These are phyloP conservation scores for Phoma sp. DNA, from an alignment of 2,329 filamentous ascomycete genomes.

Conservation along the genomic window DNA sequence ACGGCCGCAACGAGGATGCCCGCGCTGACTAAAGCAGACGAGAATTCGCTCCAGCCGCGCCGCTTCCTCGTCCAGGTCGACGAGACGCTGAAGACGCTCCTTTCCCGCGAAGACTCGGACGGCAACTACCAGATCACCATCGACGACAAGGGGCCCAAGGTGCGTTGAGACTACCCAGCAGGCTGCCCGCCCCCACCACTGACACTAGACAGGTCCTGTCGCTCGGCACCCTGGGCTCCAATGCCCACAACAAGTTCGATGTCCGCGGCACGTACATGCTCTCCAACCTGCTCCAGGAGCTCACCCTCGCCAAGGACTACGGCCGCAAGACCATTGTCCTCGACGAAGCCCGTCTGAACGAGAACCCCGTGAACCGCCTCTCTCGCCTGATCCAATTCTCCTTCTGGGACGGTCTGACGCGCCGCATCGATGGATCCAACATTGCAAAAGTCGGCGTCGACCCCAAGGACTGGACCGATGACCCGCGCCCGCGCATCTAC, in stretches of 20 bases:
- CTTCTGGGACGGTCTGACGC: constrained; percentile 91
- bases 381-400: constrained; percentile 85
- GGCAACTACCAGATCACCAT: constrained; percentile 97
- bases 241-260: constrained; percentile 85
- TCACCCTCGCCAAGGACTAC: constrained; percentile 89
- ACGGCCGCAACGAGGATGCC: not conserved
- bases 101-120: constrained; percentile 90
- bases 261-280: constrained; percentile 97
- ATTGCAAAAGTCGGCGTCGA: constrained; percentile 87
- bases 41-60: constrained; percentile 70
- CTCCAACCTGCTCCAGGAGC: constrained; percentile 93
- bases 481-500: constrained; percentile 91
- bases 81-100: constrained; percentile 76
- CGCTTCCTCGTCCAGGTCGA: constrained; percentile 89
- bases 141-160: constrained; percentile 92
- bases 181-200: constrained; percentile 19
- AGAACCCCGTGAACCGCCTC: constrained; percentile 91
- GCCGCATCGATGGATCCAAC: constrained; percentile 85
- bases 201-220: constrained; percentile 69
- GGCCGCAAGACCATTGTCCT: constrained; percentile 88
- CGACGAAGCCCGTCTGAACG: constrained; percentile 88
- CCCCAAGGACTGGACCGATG: constrained; percentile 92
- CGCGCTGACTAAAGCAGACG: constrained; percentile 64
- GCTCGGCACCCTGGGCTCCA: constrained; percentile 83
- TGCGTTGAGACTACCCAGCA: constrained; percentile 43